Evolutionary conservation across 768 basidiomycete genomes (phyloP).

Genomic region (Boletus rubescentipes): DNA sequence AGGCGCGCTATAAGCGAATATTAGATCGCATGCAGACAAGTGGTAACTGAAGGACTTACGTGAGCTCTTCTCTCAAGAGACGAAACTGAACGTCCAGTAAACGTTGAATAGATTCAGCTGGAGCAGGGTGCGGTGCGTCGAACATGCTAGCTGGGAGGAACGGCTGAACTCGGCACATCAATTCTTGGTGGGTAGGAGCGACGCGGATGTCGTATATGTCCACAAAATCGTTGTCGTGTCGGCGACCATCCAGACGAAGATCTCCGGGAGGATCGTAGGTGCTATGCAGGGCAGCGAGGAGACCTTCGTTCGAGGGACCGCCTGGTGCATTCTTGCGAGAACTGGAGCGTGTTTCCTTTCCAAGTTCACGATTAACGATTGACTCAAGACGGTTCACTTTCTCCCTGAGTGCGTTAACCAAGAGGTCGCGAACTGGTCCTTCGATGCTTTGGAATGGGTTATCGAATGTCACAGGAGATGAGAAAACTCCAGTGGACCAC

Average conservation of each 20-base stretch:
- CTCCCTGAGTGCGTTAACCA: slow-evolving; percentile 32
- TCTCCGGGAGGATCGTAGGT: slow-evolving; percentile 57
- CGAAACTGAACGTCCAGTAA: slow-evolving; percentile 75
- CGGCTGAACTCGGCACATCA: slow-evolving; percentile 46
- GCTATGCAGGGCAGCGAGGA: slow-evolving; percentile 38
- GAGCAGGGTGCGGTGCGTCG: slow-evolving; percentile 62
- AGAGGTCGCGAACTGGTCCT: slow-evolving; percentile 36
- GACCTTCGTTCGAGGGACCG: slow-evolving; percentile 30
- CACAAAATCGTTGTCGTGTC: slow-evolving; percentile 68
- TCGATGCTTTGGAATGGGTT: slow-evolving; percentile 39
- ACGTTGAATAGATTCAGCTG: slow-evolving; percentile 57
- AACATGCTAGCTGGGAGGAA: slow-evolving; percentile 63
- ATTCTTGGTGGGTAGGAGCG: slow-evolving; percentile 68
- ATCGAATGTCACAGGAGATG: slow-evolving; percentile 42
- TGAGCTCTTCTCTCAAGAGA: slow-evolving; percentile 70
- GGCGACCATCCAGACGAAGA: slow-evolving; percentile 46
- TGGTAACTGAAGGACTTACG: slow-evolving; percentile 36
- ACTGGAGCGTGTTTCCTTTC: slow-evolving; percentile 30
- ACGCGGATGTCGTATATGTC: slow-evolving; percentile 61
- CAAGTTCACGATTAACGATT: slow-evolving; percentile 54
- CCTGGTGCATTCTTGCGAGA: slow-evolving; percentile 3
- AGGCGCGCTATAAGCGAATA: slow-evolving; percentile 42
- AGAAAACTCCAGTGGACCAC: slow-evolving; percentile 46
- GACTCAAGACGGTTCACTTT: slow-evolving; percentile 33
- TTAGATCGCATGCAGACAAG: neutral